Conservation (phyloP, 345 rosid genomes). For the thale cress (Arabidopsis thaliana) region TAIR10.1 NC_003074.8:8919501-8920000, state of each 20-base stretch:
- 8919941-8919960: conserved; percentile 77
- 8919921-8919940: conserved; percentile 62
- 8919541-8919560: background rate
- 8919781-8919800: conserved; percentile 67
- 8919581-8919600: background rate
- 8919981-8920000: conserved; percentile 64
- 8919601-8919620: background rate
- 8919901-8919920: conserved; percentile 78
- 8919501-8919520: no score
- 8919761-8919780: conserved; percentile 67
- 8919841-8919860: conserved; percentile 69
- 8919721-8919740: conserved; percentile 53
- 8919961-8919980: conserved; percentile 81
- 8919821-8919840: conserved; percentile 77
- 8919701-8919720: background rate
- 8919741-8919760: conserved; percentile 70
- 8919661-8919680: background rate
- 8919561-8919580: background rate
- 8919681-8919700: background rate
- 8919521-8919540: no score
- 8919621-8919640: background rate
- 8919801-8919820: conserved; percentile 67
- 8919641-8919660: background rate
- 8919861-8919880: conserved; percentile 72
- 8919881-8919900: conserved; percentile 69